Percentiles rank a stretch among this genome's conserved stretches.
phyloP scores from a whole-genome alignment of 345 rosid genomes.

The Moricandia arvensis region DNA sequence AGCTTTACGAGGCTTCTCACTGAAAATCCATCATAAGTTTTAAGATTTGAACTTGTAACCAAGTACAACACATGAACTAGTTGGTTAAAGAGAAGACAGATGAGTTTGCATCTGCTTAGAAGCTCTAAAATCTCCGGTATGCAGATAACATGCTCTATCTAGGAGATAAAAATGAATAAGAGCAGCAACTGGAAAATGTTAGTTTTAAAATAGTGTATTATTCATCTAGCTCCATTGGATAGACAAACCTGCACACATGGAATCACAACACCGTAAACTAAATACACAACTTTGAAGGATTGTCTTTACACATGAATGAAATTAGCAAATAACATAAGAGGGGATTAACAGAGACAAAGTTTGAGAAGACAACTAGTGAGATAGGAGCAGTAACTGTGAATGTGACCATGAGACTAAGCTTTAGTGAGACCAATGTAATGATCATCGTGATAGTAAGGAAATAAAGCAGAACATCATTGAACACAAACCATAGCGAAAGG shows the following conservation, averaged over 20 bases:
- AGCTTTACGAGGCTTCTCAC: neutral
- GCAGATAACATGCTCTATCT: slow-evolving; percentile 60
- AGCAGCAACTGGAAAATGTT: slow-evolving; percentile 87
- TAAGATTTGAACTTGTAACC: slow-evolving; percentile 51
- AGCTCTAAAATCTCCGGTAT: slow-evolving; percentile 90
- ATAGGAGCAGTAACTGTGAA: slow-evolving; percentile 64
- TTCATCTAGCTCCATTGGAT: slow-evolving; percentile 49
- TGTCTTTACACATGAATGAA: neutral
- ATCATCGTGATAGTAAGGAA: slow-evolving; percentile 78
- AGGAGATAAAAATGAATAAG: slow-evolving; percentile 57
- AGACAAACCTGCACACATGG: slow-evolving; percentile 47
- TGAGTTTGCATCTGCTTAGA: slow-evolving; percentile 58
- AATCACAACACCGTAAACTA: slow-evolving; percentile 13
- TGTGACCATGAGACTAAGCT: slow-evolving; percentile 71
- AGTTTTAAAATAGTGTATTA: slow-evolving; percentile 66
- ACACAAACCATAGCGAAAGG: slow-evolving; percentile 67
- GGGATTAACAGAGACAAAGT: slow-evolving; percentile 57
- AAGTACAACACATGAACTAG: slow-evolving; percentile 61
- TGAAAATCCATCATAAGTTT: neutral
- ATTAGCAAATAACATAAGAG: slow-evolving; percentile 39
- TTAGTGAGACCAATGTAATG: slow-evolving; percentile 76
- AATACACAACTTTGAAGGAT: neutral
- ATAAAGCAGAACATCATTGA: slow-evolving; percentile 67
- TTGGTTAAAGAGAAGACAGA: slow-evolving; percentile 50
- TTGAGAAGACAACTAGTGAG: slow-evolving; percentile 67